Percentiles rank a stretch among this genome's conserved stretches.
phyloP scores from a whole-genome alignment of 2,329 filamentous ascomycete genomes.

The Ceratocystis harringtonii region DNA sequence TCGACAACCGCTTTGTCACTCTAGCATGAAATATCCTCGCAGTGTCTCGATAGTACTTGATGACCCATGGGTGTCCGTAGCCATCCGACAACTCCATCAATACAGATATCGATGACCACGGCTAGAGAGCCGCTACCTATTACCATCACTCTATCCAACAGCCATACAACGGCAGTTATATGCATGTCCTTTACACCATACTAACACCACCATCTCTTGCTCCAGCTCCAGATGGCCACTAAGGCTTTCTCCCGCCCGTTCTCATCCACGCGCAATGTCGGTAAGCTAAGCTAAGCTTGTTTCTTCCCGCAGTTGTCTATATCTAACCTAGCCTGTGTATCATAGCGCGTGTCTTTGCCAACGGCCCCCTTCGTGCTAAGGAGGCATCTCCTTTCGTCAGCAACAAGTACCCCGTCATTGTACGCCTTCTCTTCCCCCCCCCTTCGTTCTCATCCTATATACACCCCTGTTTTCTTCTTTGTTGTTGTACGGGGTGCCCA shows the following conservation, averaged over 20 bases:
- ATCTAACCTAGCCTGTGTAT: not conserved
- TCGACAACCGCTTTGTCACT: not conserved
- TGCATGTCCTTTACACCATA: constrained; percentile 14
- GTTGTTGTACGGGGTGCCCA: too few species aligned
- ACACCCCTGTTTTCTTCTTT: not conserved
- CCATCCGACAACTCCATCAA: not conserved
- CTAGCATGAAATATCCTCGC: not conserved
- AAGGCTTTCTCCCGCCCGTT: constrained; percentile 60
- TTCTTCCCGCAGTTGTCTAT: not conserved
- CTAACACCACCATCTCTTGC: not conserved
- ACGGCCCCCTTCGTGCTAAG: constrained; percentile 75
- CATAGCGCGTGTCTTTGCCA: constrained; percentile 70
- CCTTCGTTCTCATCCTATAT: not conserved
- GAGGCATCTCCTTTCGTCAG: constrained; percentile 78
- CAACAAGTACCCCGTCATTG: constrained; percentile 87
- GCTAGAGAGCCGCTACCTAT: not conserved
- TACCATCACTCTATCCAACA: not conserved
- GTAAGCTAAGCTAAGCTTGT: constrained; percentile 43
- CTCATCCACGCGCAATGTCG: constrained; percentile 69
- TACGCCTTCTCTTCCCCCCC: constrained; percentile 33
- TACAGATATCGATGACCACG: not conserved
- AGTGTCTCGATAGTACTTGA: not conserved
- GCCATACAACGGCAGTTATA: not conserved
- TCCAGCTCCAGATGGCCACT: constrained; percentile 15
- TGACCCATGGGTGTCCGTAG: not conserved